Conservation (phyloP, 805 yeast genomes). For the Helenozyma rhizophorensis region DNA sequence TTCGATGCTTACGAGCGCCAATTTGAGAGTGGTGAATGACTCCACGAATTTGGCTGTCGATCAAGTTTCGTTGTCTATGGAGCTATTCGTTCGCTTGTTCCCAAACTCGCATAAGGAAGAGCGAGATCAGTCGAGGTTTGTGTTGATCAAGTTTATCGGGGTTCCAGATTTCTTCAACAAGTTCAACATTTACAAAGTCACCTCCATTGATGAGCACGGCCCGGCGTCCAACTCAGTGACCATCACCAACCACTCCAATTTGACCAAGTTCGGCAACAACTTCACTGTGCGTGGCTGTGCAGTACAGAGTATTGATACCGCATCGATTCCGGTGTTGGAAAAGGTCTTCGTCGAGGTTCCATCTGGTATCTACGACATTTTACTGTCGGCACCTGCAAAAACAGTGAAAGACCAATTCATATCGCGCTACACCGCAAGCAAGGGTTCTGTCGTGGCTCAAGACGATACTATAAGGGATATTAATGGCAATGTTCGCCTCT, state of each 20-base stretch:
- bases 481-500: slow-evolving; percentile 50
- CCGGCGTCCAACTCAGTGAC: slow-evolving; percentile 26
- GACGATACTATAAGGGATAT: slow-evolving; percentile 41
- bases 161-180: slow-evolving; percentile 34
- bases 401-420: slow-evolving; percentile 32
- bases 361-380: slow-evolving; percentile 30
- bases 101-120: slow-evolving; percentile 17
- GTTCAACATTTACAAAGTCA: slow-evolving; percentile 33
- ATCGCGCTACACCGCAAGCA: slow-evolving; percentile 18
- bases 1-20: slow-evolving; percentile 25
- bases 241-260: slow-evolving; percentile 34
- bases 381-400: slow-evolving; percentile 26
- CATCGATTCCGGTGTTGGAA: slow-evolving; percentile 36
- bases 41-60: slow-evolving; percentile 23
- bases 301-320: slow-evolving; percentile 28
- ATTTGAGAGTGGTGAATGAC: slow-evolving; percentile 30
- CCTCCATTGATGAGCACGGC: slow-evolving; percentile 24
- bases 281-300: slow-evolving; percentile 41
- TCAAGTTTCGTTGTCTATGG: slow-evolving; percentile 29
- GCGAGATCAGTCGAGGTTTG: slow-evolving; percentile 14
- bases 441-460: slow-evolving; percentile 31
- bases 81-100: slow-evolving; percentile 29
- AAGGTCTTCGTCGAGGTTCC: slow-evolving; percentile 48
- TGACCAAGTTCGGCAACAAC: slow-evolving; percentile 29
- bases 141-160: slow-evolving; percentile 35